phyloP scores from a whole-genome alignment of 192 early-diverging fungal genomes.

The Phlyctochytrium arcticum region DNA sequence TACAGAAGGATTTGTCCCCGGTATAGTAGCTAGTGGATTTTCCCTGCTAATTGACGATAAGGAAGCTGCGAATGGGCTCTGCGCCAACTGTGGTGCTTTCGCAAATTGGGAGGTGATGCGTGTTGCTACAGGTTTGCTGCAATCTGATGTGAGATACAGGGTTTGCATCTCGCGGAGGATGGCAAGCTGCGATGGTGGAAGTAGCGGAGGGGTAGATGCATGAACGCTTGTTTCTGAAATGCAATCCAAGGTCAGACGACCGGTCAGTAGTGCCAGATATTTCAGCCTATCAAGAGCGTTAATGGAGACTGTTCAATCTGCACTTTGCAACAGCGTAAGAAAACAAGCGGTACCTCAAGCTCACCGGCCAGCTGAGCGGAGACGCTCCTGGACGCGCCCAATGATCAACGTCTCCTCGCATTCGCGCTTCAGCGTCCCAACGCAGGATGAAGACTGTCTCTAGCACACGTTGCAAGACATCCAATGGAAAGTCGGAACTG shows the following conservation, averaged over 20 bases:
- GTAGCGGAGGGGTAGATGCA: not conserved
- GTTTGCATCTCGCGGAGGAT: not conserved
- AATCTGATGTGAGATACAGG: not conserved
- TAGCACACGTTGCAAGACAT: not conserved
- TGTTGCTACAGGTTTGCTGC: not conserved
- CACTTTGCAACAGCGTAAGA: no score
- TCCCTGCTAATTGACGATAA: not conserved
- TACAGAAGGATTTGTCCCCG: not conserved
- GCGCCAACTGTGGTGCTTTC: not conserved
- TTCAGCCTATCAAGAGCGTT: not conserved
- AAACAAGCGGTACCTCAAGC: not conserved
- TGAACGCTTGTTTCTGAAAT: slow-evolving; percentile 6
- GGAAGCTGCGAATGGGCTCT: not conserved
- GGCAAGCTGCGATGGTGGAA: not conserved
- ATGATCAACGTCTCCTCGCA: slow-evolving; percentile 6
- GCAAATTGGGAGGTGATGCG: no score
- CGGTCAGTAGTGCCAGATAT: slow-evolving; percentile 6
- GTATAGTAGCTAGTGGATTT: not conserved
- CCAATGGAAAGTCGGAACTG: not conserved
- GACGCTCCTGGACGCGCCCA: slow-evolving; percentile 8
- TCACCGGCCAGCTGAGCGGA: not conserved
- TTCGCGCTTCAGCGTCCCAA: slow-evolving; percentile 4
- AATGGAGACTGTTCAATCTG: no score
- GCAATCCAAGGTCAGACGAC: slow-evolving; percentile 5
- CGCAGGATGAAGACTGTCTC: slow-evolving; percentile 6